Base-by-base conservation (phyloP, 805 yeast genomes). In the Suhomyces tanzawaensis region DNA sequence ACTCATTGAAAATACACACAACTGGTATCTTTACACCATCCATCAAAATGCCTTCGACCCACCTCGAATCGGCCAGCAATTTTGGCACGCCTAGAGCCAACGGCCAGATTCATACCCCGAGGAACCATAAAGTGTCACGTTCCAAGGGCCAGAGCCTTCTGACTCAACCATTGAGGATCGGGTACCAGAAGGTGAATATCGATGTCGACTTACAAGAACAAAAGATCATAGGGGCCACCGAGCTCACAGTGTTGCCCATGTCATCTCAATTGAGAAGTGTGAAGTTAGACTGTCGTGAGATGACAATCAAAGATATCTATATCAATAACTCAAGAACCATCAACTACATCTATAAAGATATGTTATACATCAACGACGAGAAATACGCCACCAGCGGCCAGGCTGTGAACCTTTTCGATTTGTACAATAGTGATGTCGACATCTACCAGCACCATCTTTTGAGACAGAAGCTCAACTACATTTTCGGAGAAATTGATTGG, bases 171-270 rank as follows among this genome's bases (percentile, higher is more conserved):
- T 79, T 85, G 57, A 80, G 76, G 51, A 75, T 91, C 16, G 89
- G 91, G 4, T 95, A 89, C 58, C 97, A 91, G 59, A 76, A 84
- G 48, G 85, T 91, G 11, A 73, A 77, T 18, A 62, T 91, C 14
- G 95, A 90, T 55, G 78, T 91, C 3, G 95, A 89, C 57, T 65
- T 90, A 29, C 73, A 79, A n/a, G 66, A 71, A 13, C 72, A 76
- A 44, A 52, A 64, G 15, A 64, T 89, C 4, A 55, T 53, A 0
- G 99, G 98, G 12, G 72, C 76, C 47, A 88, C 97, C 0, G 97
- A 90, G 53, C 64, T 93, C 22, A 83, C 93, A 1, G 69, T 90
- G 2, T 71, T 85, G 13, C 97, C 99, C 0, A 64, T 77, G 12
- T 77, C 80, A 36, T 65, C 80, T 15, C 52, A 68, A 1, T 64